These are phyloP conservation scores for Fusarium sp. DNA, from an alignment of 2,329 filamentous ascomycete genomes.

Conservation along the genomic window DNA sequence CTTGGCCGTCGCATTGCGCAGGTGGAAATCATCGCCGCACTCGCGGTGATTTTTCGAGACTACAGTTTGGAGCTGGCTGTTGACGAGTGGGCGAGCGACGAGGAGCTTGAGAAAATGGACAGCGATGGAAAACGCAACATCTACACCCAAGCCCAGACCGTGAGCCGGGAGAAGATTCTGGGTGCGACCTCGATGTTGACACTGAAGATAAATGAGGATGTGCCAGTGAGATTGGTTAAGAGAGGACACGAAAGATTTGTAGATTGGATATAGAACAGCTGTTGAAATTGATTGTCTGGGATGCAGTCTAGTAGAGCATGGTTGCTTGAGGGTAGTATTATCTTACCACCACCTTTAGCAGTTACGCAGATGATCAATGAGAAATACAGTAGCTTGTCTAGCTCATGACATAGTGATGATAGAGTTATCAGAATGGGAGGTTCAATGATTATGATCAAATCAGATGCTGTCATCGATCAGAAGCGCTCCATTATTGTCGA, in stretches of 20 bases:
- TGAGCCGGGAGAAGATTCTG: slow-evolving; percentile 64
- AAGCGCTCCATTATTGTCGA: neutral
- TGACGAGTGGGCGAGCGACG: slow-evolving; percentile 67
- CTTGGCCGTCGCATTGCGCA: slow-evolving; percentile 70
- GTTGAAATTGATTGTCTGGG: neutral
- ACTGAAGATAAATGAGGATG: slow-evolving; percentile 74
- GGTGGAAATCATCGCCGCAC: slow-evolving; percentile 67
- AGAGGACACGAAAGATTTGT: slow-evolving; percentile 78
- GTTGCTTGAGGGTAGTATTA: too few species aligned
- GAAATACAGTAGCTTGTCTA: neutral
- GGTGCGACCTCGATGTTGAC: slow-evolving; percentile 75
- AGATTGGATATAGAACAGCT: slow-evolving; percentile 47
- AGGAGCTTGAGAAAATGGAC: slow-evolving; percentile 66
- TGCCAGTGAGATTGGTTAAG: slow-evolving; percentile 76
- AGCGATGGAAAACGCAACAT: slow-evolving; percentile 60
- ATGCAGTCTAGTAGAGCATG: too few species aligned
- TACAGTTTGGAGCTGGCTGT: slow-evolving; percentile 80
- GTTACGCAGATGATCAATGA: neutral
- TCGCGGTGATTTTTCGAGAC: slow-evolving; percentile 67
- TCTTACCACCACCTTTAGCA: too few species aligned
- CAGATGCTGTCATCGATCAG: neutral
- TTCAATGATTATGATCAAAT: too few species aligned
- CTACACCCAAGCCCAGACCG: slow-evolving; percentile 72
- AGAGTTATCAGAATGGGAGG: neutral
- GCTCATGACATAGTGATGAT: neutral